Evolutionary conservation across 306 rosid genomes (phyloP), one percentile per base, ranked within the genome.

Genomic region (Morella rubra): DNA sequence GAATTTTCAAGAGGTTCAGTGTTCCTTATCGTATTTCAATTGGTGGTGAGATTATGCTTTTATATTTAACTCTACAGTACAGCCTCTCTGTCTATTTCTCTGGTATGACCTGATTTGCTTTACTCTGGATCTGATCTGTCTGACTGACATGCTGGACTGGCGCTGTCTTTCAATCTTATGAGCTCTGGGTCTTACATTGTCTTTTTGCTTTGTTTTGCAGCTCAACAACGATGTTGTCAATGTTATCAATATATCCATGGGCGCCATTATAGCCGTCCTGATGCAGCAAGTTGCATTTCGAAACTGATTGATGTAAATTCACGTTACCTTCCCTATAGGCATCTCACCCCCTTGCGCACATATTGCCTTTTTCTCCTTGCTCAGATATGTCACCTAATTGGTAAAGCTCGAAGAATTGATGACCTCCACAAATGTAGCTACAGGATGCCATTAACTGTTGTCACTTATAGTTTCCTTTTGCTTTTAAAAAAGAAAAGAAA

Each of bases 181-280:
- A 65, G 22, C 44, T 66, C 62, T 49, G 60, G 60, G 24, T 52
- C 74, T 78, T 20, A 56, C 62, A 37, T 54, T 15, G 1, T 14
- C 64, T 72, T 19, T 11, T 20, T 8, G 10, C 64, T 70, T 66
- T 75, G 67, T 79, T 86, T 69, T 86, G 89, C 97, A 96, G 98
- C 99, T 95, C 54, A 91, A 90, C 52, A 95, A 96, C 58, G 97
- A 96, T 71, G 90, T 83, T 4, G 99, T 96, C 64, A 96, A 96
- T 66, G 60, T 96, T 74, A 91, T 96, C 87, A 96, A 96, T 85
- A 92, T 96, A 82, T 90, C 93, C 27, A 84, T 89, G 86, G 99
- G 99, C 40, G 88, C 93, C 86, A 78, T 89, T 84, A 79, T 90
- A 71, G 99, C 99, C n/a, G 86, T 91, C 74, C 83, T 91, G 77